Base-by-base conservation (phyloP, 805 yeast genomes). In the Cyberlindnera mrakii region DNA sequence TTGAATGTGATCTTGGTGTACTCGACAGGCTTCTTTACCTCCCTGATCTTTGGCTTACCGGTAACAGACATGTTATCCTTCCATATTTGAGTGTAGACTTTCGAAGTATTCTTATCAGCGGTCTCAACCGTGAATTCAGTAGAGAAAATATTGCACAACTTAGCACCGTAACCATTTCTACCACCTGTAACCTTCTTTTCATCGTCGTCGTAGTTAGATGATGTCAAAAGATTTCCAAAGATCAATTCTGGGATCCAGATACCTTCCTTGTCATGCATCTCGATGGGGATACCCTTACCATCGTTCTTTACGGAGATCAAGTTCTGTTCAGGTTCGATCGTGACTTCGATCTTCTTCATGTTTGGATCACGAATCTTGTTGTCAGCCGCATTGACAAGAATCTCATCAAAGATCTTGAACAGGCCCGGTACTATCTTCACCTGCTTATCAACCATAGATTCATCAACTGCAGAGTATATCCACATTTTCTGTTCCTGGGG, bases 181-280 rank as follows among this genome's bases (percentile, higher is more conserved):
- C 99, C 99, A 70, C 99, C 99, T 2, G 96, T 87, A 30, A 93
- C 97, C 64, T 93, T 93, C 65, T 87, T 86, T 58, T 93, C 86
- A 50, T 91, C 78, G 62, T 93, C 99, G 62, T 93, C 96, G 63
- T 93, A 93, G 66, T 93, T 93, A 23, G 96, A 86, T 2, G 98
- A 90, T 0, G 99, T 93, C 51, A 93, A 75, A 47, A 93, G 74
- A 58, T 93, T 88, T 43, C 99, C 99, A 65, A 93, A 93, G 55
- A 93, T 93, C 66, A 93, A 75, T 66, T 93, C 96, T 1, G 99
- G 99, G 50, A 93, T 90, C 60, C 86, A 93, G 48, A 93, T 88
- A 38, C 85, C 74, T 63, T 93, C 99, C 64, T 88, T 91, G 39
- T 74, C 79, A 63, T 93, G 99, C 52, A 88, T 85, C 62, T 91